Evolutionary conservation across 352 stramenopile genomes (phyloP).

Genomic region (Phytophthora hybrid): DNA sequence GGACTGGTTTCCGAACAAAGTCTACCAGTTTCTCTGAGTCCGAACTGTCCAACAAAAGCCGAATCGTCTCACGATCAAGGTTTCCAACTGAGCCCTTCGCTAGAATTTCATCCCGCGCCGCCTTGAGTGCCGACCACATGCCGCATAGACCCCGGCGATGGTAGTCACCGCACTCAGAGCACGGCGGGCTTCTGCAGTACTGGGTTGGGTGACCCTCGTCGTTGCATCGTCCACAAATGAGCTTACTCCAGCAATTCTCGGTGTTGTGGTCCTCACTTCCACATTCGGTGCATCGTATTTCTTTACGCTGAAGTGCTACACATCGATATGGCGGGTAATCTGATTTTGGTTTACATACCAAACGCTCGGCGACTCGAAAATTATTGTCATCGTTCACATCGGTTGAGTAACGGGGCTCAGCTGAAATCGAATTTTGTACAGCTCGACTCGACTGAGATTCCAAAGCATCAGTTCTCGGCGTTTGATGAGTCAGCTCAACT

Average conservation of each 20-base stretch:
- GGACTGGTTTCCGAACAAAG: conserved; percentile 15
- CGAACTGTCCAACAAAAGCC: background rate
- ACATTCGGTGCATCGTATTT: background rate
- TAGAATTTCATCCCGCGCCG: too few relatives aligned
- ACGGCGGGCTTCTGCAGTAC: background rate
- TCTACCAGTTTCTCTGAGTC: conserved; percentile 7
- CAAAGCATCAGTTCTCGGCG: background rate
- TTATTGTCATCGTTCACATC: background rate
- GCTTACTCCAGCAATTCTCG: background rate
- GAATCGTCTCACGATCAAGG: background rate
- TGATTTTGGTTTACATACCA: background rate
- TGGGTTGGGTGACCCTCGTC: conserved; percentile 10
- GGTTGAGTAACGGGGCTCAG: background rate
- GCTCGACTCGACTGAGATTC: background rate
- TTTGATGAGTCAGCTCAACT: background rate
- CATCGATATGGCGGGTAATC: background rate
- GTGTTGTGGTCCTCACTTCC: too few relatives aligned
- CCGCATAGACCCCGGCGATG: conserved; percentile 5
- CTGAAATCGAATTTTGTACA: background rate
- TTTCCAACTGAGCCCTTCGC: too few relatives aligned
- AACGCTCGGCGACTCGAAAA: background rate
- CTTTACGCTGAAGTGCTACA: background rate
- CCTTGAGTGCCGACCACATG: background rate
- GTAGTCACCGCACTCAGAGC: conserved; percentile 5
- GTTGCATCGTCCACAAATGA: conserved; percentile 9